Conservation (phyloP, 768 basidiomycete genomes). For the Pholiota microspora region DNA sequence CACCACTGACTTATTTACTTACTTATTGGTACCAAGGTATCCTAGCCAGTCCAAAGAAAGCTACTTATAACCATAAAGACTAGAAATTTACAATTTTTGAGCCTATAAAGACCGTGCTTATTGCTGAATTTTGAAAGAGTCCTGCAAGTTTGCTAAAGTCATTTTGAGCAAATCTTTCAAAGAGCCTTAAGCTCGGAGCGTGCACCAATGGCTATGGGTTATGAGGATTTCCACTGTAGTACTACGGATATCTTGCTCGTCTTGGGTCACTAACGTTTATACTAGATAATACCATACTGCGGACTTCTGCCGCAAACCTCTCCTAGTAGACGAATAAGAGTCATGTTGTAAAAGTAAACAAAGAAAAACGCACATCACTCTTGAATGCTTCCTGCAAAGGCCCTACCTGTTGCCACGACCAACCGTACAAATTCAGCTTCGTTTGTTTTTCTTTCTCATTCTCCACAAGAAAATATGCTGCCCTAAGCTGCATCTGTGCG, state of each 20-base stretch:
- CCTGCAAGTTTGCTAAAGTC: no score
- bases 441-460: conserved; percentile 37
- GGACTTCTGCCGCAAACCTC: conserved; percentile 21
- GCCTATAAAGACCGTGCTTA: no score
- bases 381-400: conserved; percentile 40
- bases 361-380: conserved; percentile 34
- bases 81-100: no score
- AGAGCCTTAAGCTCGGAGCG: no score
- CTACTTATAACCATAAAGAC: no score
- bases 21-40: no score
- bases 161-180: no score
- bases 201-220: no score
- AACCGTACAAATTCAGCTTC: conserved; percentile 46
- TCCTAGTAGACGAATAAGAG: conserved; percentile 8
- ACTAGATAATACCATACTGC: conserved; percentile 22
- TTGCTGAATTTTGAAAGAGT: no score
- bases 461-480: conserved; percentile 43
- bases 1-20: no score
- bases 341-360: conserved; percentile 5
- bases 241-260: neutral
- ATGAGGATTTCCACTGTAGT: no score
- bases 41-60: no score
- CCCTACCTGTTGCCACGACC: conserved; percentile 49
- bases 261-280: conserved; percentile 24
- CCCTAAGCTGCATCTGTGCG: conserved; percentile 42